Percentiles rank a stretch among this genome's conserved stretches.
Conservation (phyloP, 345 rosid species). For the Citrus maxima region DNA sequence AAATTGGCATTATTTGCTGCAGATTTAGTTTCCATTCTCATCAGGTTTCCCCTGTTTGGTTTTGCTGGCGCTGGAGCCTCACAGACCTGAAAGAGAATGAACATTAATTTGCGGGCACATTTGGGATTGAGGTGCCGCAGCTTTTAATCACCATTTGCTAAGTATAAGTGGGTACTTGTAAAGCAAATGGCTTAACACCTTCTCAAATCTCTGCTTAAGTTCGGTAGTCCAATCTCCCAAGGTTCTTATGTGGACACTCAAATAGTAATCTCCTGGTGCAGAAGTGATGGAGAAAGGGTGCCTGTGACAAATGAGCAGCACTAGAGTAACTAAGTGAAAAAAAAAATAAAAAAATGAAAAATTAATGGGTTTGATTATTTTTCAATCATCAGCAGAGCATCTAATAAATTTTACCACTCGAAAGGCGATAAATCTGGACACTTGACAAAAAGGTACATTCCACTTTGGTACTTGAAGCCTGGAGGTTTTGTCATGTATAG, state of each 20-base stretch:
- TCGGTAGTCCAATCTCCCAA: constrained; percentile 94
- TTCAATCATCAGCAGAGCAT: not conserved
- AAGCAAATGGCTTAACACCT: constrained; percentile 29
- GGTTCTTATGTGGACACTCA: constrained; percentile 88
- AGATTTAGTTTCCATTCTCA: constrained; percentile 71
- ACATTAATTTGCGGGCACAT: not conserved
- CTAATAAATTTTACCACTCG: constrained; percentile 58
- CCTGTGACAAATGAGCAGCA: constrained; percentile 35
- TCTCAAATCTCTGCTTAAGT: constrained; percentile 59
- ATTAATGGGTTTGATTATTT: not conserved
- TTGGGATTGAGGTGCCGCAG: not conserved
- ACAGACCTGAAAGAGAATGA: constrained; percentile 48
- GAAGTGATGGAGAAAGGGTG: constrained; percentile 98
- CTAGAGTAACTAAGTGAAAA: not conserved
- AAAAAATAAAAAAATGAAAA: too few species aligned
- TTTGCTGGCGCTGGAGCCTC: constrained; percentile 38
- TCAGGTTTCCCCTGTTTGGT: constrained; percentile 43
- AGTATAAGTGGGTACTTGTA: not conserved
- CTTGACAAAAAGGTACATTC: constrained; percentile 94
- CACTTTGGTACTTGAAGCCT: constrained; percentile 82
- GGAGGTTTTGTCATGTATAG: constrained; percentile 79
- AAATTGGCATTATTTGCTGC: constrained; percentile 26
- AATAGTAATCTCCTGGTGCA: constrained; percentile 80
- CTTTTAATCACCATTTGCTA: not conserved
- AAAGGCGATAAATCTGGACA: constrained; percentile 74